phyloP scores from a whole-genome alignment of 2,329 filamentous ascomycete genomes.

The Aspergillaceae sp. region DNA sequence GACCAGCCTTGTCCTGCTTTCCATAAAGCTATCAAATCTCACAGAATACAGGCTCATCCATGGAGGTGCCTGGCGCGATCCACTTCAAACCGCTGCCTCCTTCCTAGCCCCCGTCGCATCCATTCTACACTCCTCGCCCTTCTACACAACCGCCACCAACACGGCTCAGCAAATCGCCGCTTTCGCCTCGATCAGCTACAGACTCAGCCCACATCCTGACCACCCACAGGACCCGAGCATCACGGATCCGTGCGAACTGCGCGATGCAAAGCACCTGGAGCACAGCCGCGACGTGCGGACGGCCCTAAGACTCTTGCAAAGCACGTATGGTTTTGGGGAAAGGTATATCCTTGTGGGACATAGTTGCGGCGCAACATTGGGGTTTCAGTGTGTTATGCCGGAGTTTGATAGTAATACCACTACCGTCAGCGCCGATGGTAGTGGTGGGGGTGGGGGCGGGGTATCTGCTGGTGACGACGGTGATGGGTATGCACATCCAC shows the following conservation, averaged over 20 bases:
- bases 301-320: conserved; percentile 35
- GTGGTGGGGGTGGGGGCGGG: conserved; percentile 2
- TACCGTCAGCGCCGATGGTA: too few relatives aligned
- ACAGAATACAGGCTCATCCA: conserved; percentile 34
- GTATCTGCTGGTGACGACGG: conserved; percentile 9
- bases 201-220: conserved; percentile 36
- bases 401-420: neutral
- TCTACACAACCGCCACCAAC: conserved; percentile 7
- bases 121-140: conserved; percentile 19
- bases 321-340: conserved; percentile 29
- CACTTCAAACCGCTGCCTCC: conserved; percentile 27
- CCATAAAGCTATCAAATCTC: conserved; percentile 1
- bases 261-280: conserved; percentile 36
- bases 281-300: conserved; percentile 36
- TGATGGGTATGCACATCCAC: conserved; percentile 17
- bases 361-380: conserved; percentile 40
- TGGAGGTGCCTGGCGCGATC: conserved; percentile 44
- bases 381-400: conserved; percentile 36
- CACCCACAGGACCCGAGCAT: conserved; percentile 28
- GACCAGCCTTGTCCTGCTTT: too few relatives aligned
- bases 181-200: conserved; percentile 40
- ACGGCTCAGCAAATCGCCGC: conserved; percentile 21
- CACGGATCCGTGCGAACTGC: conserved; percentile 21
- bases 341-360: conserved; percentile 39
- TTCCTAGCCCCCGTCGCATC: conserved; percentile 28